Conservation (phyloP, 352 stramenopile genomes). For the Phytophthora constricta region DNA sequence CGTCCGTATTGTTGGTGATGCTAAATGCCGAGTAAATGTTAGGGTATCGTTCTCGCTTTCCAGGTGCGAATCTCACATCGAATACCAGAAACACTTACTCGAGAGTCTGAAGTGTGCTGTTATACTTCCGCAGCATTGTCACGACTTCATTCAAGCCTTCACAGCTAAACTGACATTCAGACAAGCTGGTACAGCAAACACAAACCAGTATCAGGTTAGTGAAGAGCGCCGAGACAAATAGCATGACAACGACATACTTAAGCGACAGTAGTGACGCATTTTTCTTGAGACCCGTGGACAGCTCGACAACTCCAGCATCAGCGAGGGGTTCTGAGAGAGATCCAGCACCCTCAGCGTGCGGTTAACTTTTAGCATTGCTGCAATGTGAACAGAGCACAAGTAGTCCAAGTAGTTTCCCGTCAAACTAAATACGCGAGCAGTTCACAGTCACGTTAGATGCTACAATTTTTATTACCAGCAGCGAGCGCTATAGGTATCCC, state of each 20-base stretch:
- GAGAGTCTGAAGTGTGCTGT: slow-evolving; percentile 50
- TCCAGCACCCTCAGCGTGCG: slow-evolving; percentile 42
- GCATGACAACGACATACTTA: slow-evolving; percentile 39
- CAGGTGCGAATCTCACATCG: neutral
- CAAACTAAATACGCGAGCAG: slow-evolving; percentile 35
- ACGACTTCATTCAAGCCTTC: slow-evolving; percentile 46
- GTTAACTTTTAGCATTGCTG: slow-evolving; percentile 70
- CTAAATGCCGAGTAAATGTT: slow-evolving; percentile 31
- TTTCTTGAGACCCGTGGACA: slow-evolving; percentile 59
- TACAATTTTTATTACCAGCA: neutral
- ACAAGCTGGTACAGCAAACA: slow-evolving; percentile 32
- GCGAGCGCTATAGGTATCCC: neutral
- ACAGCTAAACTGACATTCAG: slow-evolving; percentile 49
- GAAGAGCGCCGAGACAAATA: slow-evolving; percentile 17
- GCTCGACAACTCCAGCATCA: slow-evolving; percentile 49
- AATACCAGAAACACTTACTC: slow-evolving; percentile 27
- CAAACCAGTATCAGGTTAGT: neutral
- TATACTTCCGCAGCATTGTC: slow-evolving; percentile 50
- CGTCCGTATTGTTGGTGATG: slow-evolving; percentile 48
- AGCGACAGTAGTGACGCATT: slow-evolving; percentile 54
- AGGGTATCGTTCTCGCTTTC: neutral
- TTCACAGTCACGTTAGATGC: neutral
- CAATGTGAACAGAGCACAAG: slow-evolving; percentile 42
- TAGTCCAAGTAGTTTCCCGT: slow-evolving; percentile 68
- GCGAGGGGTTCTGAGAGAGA: slow-evolving; percentile 54